These are phyloP conservation scores for Cryptococcus amylolentus DNA, from an alignment of 1,284 basidiomycete genomes.

Conservation along the genomic window DNA sequence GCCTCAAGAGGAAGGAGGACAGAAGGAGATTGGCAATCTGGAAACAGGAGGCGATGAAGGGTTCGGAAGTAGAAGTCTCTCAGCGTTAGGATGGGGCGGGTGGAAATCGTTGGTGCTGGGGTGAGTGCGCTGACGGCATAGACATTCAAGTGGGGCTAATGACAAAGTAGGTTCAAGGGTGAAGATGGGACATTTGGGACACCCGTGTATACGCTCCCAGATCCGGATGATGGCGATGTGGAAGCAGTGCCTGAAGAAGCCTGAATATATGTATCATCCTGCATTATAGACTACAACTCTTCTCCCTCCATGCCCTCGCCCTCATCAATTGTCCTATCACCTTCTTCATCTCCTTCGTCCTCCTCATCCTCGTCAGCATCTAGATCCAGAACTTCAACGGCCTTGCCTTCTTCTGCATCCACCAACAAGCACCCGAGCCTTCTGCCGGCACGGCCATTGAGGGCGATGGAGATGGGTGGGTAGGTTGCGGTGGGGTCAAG, in stretches of 20 bases:
- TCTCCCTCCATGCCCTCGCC: constrained; percentile 12
- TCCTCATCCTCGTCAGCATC: constrained; percentile 38
- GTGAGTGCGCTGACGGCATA: constrained; percentile 17
- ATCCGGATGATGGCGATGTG: constrained; percentile 27
- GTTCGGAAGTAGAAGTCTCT: constrained; percentile 13
- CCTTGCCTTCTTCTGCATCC: constrained; percentile 18
- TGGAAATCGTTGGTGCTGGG: constrained; percentile 42
- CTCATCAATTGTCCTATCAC: constrained; percentile 16
- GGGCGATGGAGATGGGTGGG: constrained; percentile 16
- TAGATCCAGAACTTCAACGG: constrained; percentile 37
- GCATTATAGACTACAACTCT: neutral
- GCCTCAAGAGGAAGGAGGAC: constrained; percentile 18
- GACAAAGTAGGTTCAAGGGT: constrained; percentile 22
- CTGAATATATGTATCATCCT: neutral
- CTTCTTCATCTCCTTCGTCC: constrained; percentile 23
- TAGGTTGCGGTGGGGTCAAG: neutral
- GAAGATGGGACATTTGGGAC: constrained; percentile 28
- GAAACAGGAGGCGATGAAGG: constrained; percentile 3
- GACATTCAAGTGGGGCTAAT: neutral
- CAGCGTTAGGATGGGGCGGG: constrained; percentile 28
- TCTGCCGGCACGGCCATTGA: constrained; percentile 37
- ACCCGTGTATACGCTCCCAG: constrained; percentile 36
- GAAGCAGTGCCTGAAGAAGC: neutral
- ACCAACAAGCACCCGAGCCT: constrained; percentile 33
- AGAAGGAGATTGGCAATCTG: constrained; percentile 4